Percentiles rank a stretch among this genome's conserved stretches.
These are phyloP conservation scores for Entonaema liquescens DNA, from an alignment of 495 filamentous ascomycete species.

Conservation along the genomic window DNA sequence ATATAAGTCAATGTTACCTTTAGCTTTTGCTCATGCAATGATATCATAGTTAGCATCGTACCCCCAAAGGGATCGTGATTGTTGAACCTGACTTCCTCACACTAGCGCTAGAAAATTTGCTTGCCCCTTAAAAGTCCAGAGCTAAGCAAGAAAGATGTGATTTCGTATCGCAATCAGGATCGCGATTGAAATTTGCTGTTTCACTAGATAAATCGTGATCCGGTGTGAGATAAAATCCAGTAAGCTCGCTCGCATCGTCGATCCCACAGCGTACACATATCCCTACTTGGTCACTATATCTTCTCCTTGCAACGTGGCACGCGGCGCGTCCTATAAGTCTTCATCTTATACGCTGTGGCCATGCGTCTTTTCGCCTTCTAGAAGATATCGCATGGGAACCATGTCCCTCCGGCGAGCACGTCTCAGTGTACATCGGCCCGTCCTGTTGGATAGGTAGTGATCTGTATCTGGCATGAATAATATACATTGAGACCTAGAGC, in stretches of 20 bases:
- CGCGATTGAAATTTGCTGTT: background rate
- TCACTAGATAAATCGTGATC: conserved; percentile 8
- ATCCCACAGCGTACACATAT: conserved; percentile 17
- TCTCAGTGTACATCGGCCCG: background rate
- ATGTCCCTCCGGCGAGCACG: background rate
- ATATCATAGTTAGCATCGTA: conserved; percentile 9
- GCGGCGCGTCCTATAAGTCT: background rate
- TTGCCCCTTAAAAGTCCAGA: background rate
- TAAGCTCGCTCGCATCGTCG: conserved; percentile 6
- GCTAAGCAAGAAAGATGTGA: background rate
- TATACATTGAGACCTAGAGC: background rate
- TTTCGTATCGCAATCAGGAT: background rate
- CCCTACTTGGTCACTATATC: background rate
- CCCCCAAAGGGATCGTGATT: conserved; percentile 17
- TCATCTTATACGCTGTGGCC: background rate
- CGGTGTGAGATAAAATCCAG: background rate
- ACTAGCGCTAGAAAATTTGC: background rate
- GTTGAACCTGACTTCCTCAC: conserved; percentile 5
- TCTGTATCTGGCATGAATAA: background rate
- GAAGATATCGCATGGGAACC: background rate
- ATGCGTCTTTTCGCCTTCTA: background rate
- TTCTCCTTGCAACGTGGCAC: conserved; percentile 23
- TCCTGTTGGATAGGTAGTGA: conserved; percentile 2
- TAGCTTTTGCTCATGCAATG: background rate
- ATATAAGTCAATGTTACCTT: background rate